phyloP scores from a whole-genome alignment of 1,284 basidiomycete genomes.

The Heterobasidion occidentale region DNA sequence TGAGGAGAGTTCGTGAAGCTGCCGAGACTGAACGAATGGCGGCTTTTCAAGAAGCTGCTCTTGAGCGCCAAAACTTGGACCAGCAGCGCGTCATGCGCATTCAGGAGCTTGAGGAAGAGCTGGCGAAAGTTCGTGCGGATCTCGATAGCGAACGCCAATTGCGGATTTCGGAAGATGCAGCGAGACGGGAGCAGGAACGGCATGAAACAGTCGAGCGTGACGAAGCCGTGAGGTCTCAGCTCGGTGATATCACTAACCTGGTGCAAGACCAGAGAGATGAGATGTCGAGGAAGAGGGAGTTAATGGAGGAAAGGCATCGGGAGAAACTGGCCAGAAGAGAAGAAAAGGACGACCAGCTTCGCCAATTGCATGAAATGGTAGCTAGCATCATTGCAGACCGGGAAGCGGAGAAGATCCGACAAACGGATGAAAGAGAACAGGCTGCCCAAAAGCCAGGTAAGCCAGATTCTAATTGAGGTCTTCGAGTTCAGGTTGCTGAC shows the following conservation, averaged over 20 bases:
- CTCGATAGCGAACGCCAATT: constrained; percentile 47
- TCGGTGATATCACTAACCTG: constrained; percentile 60
- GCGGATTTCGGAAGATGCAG: constrained; percentile 48
- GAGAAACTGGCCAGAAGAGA: constrained; percentile 47
- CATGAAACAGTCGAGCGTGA: constrained; percentile 49
- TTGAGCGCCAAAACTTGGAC: constrained; percentile 25
- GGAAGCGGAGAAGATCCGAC: constrained; percentile 35
- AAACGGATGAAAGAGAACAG: constrained; percentile 40
- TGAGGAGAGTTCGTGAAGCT: constrained; percentile 42
- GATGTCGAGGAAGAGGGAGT: constrained; percentile 43
- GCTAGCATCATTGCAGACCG: constrained; percentile 45
- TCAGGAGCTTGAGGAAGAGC: constrained; percentile 50
- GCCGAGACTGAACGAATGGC: constrained; percentile 44
- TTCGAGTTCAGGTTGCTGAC: not conserved
- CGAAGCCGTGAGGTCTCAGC: constrained; percentile 47
- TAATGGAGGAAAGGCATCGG: constrained; percentile 49
- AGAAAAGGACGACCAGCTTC: constrained; percentile 44
- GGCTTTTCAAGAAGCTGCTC: constrained; percentile 13
- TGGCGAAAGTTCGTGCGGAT: constrained; percentile 47
- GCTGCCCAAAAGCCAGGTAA: constrained; percentile 43
- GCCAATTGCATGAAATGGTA: constrained; percentile 51
- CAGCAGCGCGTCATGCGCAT: constrained; percentile 50
- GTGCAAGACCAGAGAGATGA: constrained; percentile 55
- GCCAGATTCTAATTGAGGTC: constrained; percentile 10
- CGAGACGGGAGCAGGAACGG: constrained; percentile 49